A percentile compares a stretch with the other conserved stretches of the same genome.
These are phyloP conservation scores for Naegleria fowleri DNA, from an alignment of 208 protist species.

Conservation along the genomic window DNA sequence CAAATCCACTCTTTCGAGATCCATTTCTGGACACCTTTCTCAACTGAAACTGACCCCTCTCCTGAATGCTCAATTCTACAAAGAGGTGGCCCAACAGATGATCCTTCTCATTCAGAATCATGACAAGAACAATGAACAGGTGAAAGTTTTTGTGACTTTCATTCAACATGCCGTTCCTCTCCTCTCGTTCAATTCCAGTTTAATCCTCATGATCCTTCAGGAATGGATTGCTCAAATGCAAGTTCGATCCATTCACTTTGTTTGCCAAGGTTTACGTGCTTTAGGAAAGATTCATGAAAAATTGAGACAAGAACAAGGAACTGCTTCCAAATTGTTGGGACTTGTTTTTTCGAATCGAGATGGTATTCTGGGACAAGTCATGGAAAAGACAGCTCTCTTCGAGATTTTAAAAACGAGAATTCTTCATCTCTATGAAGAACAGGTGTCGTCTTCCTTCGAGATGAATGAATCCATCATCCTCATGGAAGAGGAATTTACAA, in stretches of 20 bases:
- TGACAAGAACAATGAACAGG: neutral
- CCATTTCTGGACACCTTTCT: neutral
- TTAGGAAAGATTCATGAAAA: conserved; percentile 6
- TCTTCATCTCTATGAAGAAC: too few species aligned
- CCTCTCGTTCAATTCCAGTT: too few species aligned
- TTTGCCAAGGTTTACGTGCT: neutral
- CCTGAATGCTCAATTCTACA: neutral
- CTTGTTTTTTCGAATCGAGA: neutral
- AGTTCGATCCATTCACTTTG: neutral
- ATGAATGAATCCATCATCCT: too few species aligned
- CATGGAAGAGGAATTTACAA: neutral
- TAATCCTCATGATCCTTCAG: neutral
- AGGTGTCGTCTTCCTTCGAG: too few species aligned
- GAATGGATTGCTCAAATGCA: neutral
- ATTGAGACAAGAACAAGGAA: neutral
- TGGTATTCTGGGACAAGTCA: neutral
- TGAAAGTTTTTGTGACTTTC: neutral
- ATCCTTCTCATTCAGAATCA: neutral
- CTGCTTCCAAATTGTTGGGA: neutral
- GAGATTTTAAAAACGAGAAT: neutral
- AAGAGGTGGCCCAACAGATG: neutral
- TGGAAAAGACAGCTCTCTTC: neutral
- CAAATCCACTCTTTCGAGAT: neutral
- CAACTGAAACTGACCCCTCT: neutral
- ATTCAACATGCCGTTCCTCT: neutral